A percentile compares a stretch with the other conserved stretches of the same genome.
phyloP scores from a whole-genome alignment of 441 rosid species.

The Populus hybrid region DNA sequence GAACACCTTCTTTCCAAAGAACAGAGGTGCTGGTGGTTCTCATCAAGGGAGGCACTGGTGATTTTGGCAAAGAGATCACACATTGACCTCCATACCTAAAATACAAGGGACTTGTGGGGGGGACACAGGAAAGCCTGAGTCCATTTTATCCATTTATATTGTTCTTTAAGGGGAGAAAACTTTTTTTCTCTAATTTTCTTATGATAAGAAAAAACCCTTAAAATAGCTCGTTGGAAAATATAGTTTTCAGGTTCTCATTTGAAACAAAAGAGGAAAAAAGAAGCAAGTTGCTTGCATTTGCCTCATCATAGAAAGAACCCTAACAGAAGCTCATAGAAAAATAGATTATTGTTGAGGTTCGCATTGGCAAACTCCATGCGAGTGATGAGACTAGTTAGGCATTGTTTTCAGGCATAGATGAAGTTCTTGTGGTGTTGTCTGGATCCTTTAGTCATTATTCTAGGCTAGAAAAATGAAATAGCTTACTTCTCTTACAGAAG shows the following conservation, averaged over 20 bases:
- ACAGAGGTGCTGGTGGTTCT: slow-evolving; percentile 65
- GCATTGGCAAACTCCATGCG: background rate
- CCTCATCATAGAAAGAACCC: background rate
- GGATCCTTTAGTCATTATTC: background rate
- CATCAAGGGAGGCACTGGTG: slow-evolving; percentile 94
- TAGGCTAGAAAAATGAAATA: background rate
- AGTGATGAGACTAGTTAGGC: background rate
- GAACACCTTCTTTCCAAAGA: slow-evolving; percentile 79
- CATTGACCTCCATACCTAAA: background rate
- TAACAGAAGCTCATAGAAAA: no score
- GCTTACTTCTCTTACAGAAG: no score
- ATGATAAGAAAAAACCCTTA: no score
- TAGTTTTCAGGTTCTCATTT: background rate
- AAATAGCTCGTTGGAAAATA: background rate
- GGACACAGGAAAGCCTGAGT: slow-evolving; percentile 15
- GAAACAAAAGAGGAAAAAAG: background rate
- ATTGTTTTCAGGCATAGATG: background rate
- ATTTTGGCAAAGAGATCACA: slow-evolving; percentile 22
- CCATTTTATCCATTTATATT: slow-evolving; percentile 21
- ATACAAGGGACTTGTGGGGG: background rate
- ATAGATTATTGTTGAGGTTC: background rate
- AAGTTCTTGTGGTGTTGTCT: background rate
- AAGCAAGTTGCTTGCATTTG: background rate
- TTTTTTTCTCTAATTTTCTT: background rate
- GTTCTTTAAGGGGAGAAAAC: slow-evolving; percentile 10